Base-by-base conservation (phyloP, 2,329 filamentous ascomycete genomes). In the Exophiala aquamarina region DNA sequence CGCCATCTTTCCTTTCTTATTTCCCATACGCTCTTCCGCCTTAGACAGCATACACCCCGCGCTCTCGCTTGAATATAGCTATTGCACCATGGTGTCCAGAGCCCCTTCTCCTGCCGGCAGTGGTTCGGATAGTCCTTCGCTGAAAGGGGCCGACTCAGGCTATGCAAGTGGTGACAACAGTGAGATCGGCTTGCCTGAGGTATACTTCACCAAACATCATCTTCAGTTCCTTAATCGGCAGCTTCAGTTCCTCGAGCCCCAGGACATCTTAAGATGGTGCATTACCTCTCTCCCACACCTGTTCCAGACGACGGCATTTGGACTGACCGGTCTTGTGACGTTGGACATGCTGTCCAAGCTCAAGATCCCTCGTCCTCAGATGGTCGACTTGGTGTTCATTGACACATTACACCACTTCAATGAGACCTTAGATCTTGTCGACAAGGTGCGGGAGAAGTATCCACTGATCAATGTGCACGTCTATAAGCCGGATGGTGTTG, bases 201-300 rank as follows among this genome's bases (percentile, higher is more conserved):
- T 97, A 61, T 83, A 85, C 69, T 89, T 98, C 74, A 92, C 89
- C 57, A 86, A 86, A 67, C 81, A 86, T 55, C 92, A 98, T 69
- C 77, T 97, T 59, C 85, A 88, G 62, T 92, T 92, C 70, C 79
- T 98, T 67, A 98, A 98, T 77, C 73, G 83, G 56, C 89, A 95
- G 70, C 75, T 98, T 60, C 87, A 93, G 68, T 81, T 84, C 64
- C 87, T 97, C 69, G 83, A 91, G 65, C 89, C 93, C 52, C 78
- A 92, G 70, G 92, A 96, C 57, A 86, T 97, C 61, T 81, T 98
- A 52, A 86, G 84, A 71, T 96, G 95, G 87, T 89, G 86, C 77
- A 87, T 92, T 65, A 84, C 87, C 60, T 86, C 92, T 60, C 86
- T 98, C 61, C 93, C 93, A 62, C 86, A 86, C 65, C 82, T 97